These are phyloP conservation scores for Eucalyptus pumila DNA, from an alignment of 345 rosid genomes.

Conservation along the genomic window DNA sequence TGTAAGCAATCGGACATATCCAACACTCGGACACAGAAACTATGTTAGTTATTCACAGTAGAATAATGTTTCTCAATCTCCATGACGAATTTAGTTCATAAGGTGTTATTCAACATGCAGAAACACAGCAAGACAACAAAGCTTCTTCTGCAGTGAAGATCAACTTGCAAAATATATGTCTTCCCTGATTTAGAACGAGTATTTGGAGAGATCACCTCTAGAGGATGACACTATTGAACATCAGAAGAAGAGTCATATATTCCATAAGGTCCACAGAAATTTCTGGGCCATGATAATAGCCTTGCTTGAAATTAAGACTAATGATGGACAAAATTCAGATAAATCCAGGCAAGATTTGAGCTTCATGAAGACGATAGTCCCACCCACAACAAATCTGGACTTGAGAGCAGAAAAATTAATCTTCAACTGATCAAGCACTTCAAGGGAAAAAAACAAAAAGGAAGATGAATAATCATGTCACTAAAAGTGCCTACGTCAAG, in stretches of 20 bases:
- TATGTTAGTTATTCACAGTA: not conserved
- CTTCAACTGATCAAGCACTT: not conserved
- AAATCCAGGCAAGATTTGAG: not conserved
- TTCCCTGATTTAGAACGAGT: not conserved
- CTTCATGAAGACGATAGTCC: not conserved
- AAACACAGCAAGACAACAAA: not conserved
- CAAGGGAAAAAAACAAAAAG: not conserved
- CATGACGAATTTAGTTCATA: not conserved
- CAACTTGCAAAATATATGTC: not conserved
- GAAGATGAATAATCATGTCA: not conserved
- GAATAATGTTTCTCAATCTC: not conserved
- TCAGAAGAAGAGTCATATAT: not conserved
- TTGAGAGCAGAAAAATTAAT: not conserved
- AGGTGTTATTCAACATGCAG: not conserved
- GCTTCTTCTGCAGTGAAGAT: not conserved
- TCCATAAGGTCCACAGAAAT: not conserved
- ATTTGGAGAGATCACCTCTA: not conserved
- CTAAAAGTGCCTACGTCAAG: not conserved
- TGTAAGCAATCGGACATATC: not conserved
- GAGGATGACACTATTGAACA: not conserved
- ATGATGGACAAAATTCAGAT: not conserved
- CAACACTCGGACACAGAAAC: not conserved
- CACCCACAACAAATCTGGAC: not conserved
- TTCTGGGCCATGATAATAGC: not conserved
- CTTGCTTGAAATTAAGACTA: not conserved